A percentile compares a stretch with the other conserved stretches of the same genome.
Conservation (phyloP, 371 early-diverging fungal species). For the Lichtheimia ornata region DNA sequence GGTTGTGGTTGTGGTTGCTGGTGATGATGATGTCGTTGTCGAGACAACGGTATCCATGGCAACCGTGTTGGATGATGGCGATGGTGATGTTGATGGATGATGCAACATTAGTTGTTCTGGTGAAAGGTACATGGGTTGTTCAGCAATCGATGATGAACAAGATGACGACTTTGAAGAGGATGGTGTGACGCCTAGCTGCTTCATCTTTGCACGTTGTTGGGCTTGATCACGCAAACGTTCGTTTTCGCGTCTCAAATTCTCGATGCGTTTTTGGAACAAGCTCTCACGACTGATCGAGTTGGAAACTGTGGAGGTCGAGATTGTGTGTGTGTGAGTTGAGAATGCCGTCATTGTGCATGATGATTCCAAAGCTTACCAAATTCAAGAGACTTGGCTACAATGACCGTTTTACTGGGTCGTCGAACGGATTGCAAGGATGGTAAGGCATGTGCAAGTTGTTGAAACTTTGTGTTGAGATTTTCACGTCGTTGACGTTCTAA, state of each 20-base stretch:
- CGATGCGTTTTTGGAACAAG: constrained; percentile 26
- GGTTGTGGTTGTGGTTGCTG: no score
- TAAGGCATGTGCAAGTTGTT: constrained; percentile 74
- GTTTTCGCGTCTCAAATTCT: constrained; percentile 30
- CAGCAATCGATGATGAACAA: no score
- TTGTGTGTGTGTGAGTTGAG: not conserved
- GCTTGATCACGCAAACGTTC: constrained; percentile 37
- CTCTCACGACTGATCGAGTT: constrained; percentile 12
- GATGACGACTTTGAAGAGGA: no score
- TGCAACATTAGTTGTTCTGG: no score
- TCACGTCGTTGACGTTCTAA: constrained; percentile 81
- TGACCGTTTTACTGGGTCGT: constrained; percentile 77
- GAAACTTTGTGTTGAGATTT: constrained; percentile 73
- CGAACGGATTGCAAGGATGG: constrained; percentile 72
- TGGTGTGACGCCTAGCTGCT: not conserved
- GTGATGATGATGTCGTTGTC: no score
- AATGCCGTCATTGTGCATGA: not conserved
- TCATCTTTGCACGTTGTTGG: not conserved
- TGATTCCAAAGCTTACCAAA: constrained; percentile 36
- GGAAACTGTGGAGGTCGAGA: constrained; percentile 1
- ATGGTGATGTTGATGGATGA: no score
- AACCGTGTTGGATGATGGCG: no score
- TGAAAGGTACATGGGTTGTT: no score
- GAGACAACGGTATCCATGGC: no score
- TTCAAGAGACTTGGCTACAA: constrained; percentile 73